Conservation (phyloP, 768 basidiomycete species). For the Heimioporus sp. region DNA sequence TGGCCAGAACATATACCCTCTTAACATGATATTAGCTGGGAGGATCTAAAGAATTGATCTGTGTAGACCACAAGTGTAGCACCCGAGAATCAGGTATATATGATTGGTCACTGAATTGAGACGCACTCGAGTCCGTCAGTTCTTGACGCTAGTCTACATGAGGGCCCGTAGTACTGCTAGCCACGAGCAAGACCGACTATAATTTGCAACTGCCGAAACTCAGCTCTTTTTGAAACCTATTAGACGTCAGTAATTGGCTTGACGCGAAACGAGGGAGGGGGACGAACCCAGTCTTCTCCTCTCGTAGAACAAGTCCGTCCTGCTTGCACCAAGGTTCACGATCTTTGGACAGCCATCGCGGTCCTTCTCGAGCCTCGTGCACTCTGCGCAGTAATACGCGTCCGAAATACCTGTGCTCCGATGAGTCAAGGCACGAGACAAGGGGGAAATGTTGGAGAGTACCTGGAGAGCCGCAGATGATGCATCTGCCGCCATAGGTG, state of each 20-base stretch:
- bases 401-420: constrained; percentile 82
- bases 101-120: background rate
- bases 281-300: constrained; percentile 71
- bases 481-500: constrained; percentile 95
- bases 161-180: too few relatives aligned
- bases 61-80: background rate
- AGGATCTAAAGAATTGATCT: background rate
- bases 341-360: constrained; percentile 98
- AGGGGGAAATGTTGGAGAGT: constrained; percentile 16
- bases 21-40: background rate
- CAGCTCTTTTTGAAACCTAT: constrained; percentile 35
- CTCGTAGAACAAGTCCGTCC: constrained; percentile 92
- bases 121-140: background rate
- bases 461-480: constrained; percentile 97
- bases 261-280: constrained; percentile 21
- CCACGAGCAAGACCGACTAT: too few relatives aligned
- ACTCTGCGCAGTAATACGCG: constrained; percentile 98
- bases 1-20: constrained; percentile 4
- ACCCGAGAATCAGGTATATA: background rate
- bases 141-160: background rate
- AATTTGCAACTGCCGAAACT: background rate
- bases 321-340: constrained; percentile 91
- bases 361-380: constrained; percentile 95
- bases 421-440: background rate
- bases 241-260: background rate